Percentiles rank a stretch among this genome's conserved stretches.
Evolutionary conservation across 2,329 filamentous ascomycete genomes (phyloP).

Genomic region (Juglanconis oblonga): DNA sequence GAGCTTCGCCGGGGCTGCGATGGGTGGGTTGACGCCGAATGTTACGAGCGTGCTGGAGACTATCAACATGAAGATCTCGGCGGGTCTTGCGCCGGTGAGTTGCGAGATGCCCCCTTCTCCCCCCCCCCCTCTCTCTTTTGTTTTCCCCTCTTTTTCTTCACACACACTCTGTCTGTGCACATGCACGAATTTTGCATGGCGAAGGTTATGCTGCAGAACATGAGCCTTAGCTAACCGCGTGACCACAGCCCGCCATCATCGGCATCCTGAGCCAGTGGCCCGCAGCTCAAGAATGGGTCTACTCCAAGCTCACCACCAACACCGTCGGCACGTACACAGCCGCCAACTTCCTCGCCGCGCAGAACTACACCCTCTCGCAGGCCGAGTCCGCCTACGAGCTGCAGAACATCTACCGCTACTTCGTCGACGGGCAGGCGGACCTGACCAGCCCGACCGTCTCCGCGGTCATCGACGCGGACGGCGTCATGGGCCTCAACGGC

Average conservation of each 20-base stretch:
- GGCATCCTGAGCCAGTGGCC: conserved; percentile 34
- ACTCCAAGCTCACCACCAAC: conserved; percentile 26
- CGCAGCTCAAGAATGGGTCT: conserved; percentile 25
- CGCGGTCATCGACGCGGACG: conserved; percentile 28
- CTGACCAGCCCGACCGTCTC: conserved; percentile 23
- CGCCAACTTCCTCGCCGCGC: conserved; percentile 31
- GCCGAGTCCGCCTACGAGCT: conserved; percentile 28
- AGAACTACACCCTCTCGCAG: conserved; percentile 25
- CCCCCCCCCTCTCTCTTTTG: background rate
- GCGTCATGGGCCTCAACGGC: conserved; percentile 34
- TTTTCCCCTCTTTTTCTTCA: background rate
- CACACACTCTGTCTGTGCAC: too few relatives aligned
- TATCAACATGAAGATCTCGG: conserved; percentile 29
- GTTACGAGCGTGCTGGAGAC: conserved; percentile 32
- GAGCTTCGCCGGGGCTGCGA: conserved; percentile 39
- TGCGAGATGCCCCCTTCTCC: background rate
- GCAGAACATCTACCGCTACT: conserved; percentile 39
- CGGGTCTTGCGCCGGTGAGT: conserved; percentile 28
- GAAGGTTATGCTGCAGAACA: too few relatives aligned
- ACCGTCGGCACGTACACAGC: conserved; percentile 29
- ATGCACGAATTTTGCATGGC: too few relatives aligned
- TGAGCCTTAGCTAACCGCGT: conserved; percentile 27
- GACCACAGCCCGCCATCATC: conserved; percentile 20
- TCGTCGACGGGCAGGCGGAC: conserved; percentile 32
- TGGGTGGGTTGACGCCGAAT: conserved; percentile 44